A percentile compares a stretch with the other conserved stretches of the same genome.
Conservation (phyloP, 2,329 filamentous ascomycete genomes). For the Calonectria hongkongensis region DNA sequence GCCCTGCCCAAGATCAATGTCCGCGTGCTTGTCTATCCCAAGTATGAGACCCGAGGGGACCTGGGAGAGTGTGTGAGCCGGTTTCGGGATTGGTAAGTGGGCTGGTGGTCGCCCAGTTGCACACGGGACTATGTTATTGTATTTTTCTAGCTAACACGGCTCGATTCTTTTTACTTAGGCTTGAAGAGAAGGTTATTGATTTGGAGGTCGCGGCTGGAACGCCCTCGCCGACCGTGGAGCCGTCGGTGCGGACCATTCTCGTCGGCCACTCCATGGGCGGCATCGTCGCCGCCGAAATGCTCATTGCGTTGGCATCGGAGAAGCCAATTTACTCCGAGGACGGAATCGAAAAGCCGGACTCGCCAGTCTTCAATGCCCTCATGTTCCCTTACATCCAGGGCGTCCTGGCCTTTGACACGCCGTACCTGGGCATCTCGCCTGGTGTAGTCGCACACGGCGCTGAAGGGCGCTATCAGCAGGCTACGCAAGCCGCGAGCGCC, state of each 20-base stretch:
- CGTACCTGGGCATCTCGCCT: constrained; percentile 88
- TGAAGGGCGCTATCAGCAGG: constrained; percentile 86
- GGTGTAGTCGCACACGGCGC: constrained; percentile 91
- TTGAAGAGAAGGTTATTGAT: constrained; percentile 94
- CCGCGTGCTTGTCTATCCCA: constrained; percentile 82
- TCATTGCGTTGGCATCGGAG: constrained; percentile 81
- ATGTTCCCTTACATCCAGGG: constrained; percentile 97
- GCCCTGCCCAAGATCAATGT: constrained; percentile 82
- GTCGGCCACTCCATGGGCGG: constrained; percentile 94
- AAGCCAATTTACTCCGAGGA: constrained; percentile 70
- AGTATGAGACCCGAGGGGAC: constrained; percentile 88
- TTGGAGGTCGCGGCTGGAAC: constrained; percentile 89
- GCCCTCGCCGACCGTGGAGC: constrained; percentile 89
- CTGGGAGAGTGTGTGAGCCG: constrained; percentile 80
- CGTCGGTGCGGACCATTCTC: constrained; percentile 87
- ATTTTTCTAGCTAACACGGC: neutral
- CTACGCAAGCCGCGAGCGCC: constrained; percentile 81
- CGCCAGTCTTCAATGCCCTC: constrained; percentile 72
- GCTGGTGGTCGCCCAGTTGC: neutral
- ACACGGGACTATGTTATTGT: too few species aligned
- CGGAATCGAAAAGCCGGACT: constrained; percentile 61
- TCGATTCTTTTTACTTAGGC: constrained; percentile 68
- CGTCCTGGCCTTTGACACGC: constrained; percentile 94
- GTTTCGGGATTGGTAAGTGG: constrained; percentile 83
- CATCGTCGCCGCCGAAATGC: constrained; percentile 93